Conservation (phyloP, 768 basidiomycete genomes). For the Gymnopilus dilepis region DNA sequence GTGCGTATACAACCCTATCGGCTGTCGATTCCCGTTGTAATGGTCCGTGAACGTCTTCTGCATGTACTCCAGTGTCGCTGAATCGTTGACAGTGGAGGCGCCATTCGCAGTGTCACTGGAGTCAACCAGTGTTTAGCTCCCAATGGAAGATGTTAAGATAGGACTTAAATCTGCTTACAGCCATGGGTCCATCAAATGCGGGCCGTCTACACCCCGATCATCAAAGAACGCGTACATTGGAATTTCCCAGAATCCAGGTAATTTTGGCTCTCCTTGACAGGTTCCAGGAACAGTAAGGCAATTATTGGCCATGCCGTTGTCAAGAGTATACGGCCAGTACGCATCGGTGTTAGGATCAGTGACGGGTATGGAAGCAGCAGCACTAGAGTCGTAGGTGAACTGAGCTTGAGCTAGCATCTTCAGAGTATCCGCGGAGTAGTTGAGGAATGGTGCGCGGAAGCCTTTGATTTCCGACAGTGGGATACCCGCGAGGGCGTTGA, state of each 20-base stretch:
- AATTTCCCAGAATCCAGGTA: slow-evolving; percentile 85
- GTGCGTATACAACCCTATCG: slow-evolving; percentile 82
- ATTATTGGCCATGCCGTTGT: slow-evolving; percentile 80
- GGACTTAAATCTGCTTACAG: slow-evolving; percentile 48
- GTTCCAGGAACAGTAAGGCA: slow-evolving; percentile 59
- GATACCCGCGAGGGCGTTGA: slow-evolving; percentile 81
- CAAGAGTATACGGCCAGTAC: slow-evolving; percentile 85
- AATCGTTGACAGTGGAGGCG: slow-evolving; percentile 52
- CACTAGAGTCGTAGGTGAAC: slow-evolving; percentile 76
- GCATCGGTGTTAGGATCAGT: slow-evolving; percentile 72
- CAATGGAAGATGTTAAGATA: neutral
- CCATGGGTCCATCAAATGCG: slow-evolving; percentile 87
- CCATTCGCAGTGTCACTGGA: slow-evolving; percentile 62
- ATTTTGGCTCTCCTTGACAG: slow-evolving; percentile 72
- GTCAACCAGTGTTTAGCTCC: neutral
- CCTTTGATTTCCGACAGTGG: slow-evolving; percentile 67
- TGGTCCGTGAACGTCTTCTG: slow-evolving; percentile 75
- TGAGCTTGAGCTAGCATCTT: slow-evolving; percentile 54
- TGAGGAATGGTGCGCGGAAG: slow-evolving; percentile 81
- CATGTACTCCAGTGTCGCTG: slow-evolving; percentile 73
- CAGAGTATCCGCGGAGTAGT: slow-evolving; percentile 68
- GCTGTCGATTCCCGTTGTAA: slow-evolving; percentile 77
- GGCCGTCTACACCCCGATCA: slow-evolving; percentile 52
- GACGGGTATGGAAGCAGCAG: slow-evolving; percentile 66
- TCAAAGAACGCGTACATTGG: slow-evolving; percentile 87